Conservation (phyloP, 1,284 basidiomycete genomes). For the Mycosarcoma maydis region DNA sequence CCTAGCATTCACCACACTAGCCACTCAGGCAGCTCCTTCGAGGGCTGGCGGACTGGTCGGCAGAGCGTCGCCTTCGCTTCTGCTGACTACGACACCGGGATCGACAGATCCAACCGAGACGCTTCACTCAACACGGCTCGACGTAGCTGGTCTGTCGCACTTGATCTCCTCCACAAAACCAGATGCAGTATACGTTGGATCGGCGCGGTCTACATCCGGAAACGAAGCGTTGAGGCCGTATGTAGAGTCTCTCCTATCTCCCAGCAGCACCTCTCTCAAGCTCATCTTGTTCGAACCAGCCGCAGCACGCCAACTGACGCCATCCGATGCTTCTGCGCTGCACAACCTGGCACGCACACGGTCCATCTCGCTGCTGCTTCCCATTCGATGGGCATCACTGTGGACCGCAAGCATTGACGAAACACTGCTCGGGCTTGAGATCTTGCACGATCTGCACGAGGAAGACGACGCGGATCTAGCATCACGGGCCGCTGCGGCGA, state of each 20-base stretch:
- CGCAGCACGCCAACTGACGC: conserved; percentile 7
- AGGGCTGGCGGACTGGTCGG: conserved; percentile 7
- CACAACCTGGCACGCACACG: conserved; percentile 6
- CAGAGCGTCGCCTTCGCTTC: conserved; percentile 5
- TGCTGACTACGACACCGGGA: not conserved
- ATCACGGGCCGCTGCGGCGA: too few species aligned
- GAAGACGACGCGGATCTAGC: not conserved
- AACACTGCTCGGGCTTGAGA: conserved; percentile 32
- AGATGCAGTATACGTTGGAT: conserved; percentile 29
- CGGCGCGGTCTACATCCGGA: conserved; percentile 1
- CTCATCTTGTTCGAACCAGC: conserved; percentile 22
- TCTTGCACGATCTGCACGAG: conserved; percentile 23
- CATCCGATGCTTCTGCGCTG: conserved; percentile 13
- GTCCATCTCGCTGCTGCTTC: conserved; percentile 10
- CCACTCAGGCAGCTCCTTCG: conserved; percentile 5
- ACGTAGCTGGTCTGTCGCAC: not conserved
- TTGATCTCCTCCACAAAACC: not conserved
- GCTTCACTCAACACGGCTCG: conserved; percentile 9
- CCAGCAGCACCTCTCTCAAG: not conserved
- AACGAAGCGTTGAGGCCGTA: not conserved
- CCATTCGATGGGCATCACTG: conserved; percentile 16
- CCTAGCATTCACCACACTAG: conserved; percentile 14
- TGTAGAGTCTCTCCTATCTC: conserved; percentile 7
- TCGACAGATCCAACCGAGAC: not conserved
- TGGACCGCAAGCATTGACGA: conserved; percentile 25